Conservation (phyloP, 2,329 filamentous ascomycete genomes). For the Epichloe glyceriae region DNA sequence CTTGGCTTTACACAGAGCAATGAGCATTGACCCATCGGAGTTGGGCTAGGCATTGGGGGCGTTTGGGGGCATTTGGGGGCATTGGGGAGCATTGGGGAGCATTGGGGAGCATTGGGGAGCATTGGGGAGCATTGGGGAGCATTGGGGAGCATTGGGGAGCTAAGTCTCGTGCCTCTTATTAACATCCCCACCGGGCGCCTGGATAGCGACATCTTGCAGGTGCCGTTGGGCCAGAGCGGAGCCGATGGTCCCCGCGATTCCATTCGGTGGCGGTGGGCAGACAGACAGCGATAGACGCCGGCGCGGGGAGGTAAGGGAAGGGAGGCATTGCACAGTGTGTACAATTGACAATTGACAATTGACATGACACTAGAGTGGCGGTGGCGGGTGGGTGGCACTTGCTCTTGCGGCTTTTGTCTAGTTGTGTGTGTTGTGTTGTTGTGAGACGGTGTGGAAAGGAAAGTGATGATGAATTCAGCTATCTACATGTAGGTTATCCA, state of each 20-base stretch:
- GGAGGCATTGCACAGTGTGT: too few relatives aligned
- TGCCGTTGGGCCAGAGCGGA: background rate
- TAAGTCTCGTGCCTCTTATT: constrained; percentile 3
- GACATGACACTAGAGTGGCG: too few relatives aligned
- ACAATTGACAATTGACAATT: too few relatives aligned
- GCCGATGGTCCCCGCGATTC: background rate
- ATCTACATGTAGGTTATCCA: too few relatives aligned
- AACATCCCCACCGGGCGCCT: constrained; percentile 2
- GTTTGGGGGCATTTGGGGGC: background rate
- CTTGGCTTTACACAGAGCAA: background rate
- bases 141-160: background rate
- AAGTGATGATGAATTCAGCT: too few relatives aligned
- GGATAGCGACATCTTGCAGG: background rate
- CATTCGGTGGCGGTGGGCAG: background rate
- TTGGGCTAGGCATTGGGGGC: background rate
- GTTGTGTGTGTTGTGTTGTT: too few relatives aligned
- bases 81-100: background rate
- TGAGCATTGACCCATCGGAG: background rate
- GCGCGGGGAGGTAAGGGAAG: too few relatives aligned
- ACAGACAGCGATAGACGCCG: too few relatives aligned
- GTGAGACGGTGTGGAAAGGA: too few relatives aligned
- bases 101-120: too few relatives aligned
- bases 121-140: background rate
- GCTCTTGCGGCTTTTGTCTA: background rate
- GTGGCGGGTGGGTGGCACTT: too few relatives aligned